Conservation (phyloP, 2,329 filamentous ascomycete species). For the Colletotrichum tropicale region DNA sequence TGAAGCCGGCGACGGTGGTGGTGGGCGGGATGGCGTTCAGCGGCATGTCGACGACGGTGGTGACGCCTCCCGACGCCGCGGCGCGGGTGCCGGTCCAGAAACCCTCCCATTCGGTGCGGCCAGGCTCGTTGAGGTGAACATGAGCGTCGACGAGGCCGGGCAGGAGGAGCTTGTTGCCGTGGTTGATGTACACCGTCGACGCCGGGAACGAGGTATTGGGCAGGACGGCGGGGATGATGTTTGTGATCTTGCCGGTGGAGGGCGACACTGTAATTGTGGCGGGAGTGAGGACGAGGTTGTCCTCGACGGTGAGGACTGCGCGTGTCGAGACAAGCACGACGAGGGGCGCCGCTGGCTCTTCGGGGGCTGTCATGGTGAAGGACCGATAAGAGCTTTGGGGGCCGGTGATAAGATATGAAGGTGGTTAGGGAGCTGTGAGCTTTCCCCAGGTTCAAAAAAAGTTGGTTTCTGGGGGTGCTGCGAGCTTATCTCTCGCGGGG, state of each 20-base stretch:
- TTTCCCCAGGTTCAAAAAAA: background rate
- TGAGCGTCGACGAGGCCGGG: conserved; percentile 96
- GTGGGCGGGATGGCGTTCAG: conserved; percentile 96
- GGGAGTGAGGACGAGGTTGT: conserved; percentile 69
- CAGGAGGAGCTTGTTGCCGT: conserved; percentile 83
- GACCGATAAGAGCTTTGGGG: background rate
- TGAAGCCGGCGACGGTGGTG: conserved; percentile 81
- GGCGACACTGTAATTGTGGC: conserved; percentile 84
- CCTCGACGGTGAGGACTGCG: conserved; percentile 76
- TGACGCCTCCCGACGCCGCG: conserved; percentile 93
- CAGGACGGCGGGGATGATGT: conserved; percentile 76
- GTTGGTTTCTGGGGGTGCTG: background rate
- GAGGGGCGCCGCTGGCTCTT: conserved; percentile 45
- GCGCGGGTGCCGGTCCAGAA: conserved; percentile 95
- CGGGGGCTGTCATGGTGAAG: conserved; percentile 34
- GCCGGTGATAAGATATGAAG: background rate
- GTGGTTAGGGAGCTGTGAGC: background rate
- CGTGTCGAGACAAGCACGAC: conserved; percentile 84
- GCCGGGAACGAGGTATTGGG: conserved; percentile 75
- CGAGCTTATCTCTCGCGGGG: conserved; percentile 11
- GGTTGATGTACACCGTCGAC: conserved; percentile 77
- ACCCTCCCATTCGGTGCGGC: conserved; percentile 97
- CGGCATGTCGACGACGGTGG: conserved; percentile 97
- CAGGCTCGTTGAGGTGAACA: conserved; percentile 96
- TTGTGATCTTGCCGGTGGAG: conserved; percentile 81